A percentile compares a stretch with the other conserved stretches of the same genome.
These are phyloP conservation scores for Tolypocladium ovalisporum DNA, from an alignment of 2,329 filamentous ascomycete genomes.

Conservation along the genomic window DNA sequence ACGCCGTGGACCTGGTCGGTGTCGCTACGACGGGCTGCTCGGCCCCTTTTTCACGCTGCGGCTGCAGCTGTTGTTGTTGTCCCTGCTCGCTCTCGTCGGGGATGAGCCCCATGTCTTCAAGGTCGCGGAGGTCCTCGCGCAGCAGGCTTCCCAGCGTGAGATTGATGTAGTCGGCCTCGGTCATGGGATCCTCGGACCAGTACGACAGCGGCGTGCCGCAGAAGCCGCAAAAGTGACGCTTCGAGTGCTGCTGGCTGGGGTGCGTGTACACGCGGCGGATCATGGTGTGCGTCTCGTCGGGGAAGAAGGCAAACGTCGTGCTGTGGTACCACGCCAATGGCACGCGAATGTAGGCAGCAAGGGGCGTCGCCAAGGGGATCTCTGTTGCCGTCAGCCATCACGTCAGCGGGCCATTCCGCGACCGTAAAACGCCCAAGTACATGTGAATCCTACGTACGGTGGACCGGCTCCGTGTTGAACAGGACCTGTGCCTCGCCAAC, in stretches of 20 bases:
- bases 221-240: conserved; percentile 81
- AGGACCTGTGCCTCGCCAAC: conserved; percentile 53
- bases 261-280: conserved; percentile 61
- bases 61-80: conserved; percentile 4
- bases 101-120: conserved; percentile 68
- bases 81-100: conserved; percentile 30
- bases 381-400: conserved; percentile 23
- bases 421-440: not conserved
- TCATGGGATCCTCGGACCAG: conserved; percentile 64
- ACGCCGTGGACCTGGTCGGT: conserved; percentile 16
- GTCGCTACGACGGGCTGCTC: conserved; percentile 7
- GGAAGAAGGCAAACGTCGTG: conserved; percentile 62
- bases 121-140: conserved; percentile 56
- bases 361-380: conserved; percentile 57
- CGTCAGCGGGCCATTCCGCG: not conserved
- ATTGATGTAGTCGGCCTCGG: conserved; percentile 68
- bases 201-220: conserved; percentile 79
- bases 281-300: conserved; percentile 59
- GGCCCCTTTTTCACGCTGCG: conserved; percentile 3
- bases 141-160: conserved; percentile 70
- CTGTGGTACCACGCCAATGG: conserved; percentile 74
- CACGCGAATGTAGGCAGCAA: conserved; percentile 74
- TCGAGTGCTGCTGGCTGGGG: conserved; percentile 42
- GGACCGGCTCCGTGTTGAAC: conserved; percentile 59
- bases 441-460: conserved; percentile 48